Evolutionary conservation across 148 eudicot genomes (phyloP).

Genomic region (Silene conica): DNA sequence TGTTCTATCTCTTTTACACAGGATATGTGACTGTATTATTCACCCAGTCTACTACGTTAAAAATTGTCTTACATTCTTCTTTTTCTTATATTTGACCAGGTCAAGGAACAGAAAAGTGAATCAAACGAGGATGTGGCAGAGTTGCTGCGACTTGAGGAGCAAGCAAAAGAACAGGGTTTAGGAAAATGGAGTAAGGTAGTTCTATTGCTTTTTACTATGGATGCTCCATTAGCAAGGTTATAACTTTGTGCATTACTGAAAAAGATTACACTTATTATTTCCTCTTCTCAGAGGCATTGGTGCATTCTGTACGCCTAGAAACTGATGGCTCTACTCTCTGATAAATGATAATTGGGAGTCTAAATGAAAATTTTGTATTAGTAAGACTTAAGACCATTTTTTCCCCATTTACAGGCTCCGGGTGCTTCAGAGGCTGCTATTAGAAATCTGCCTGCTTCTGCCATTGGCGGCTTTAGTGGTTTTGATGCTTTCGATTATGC

Average conservation of each 20-base stretch:
- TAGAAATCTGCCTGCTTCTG: conserved; percentile 86
- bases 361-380: neutral
- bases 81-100: conserved; percentile 37
- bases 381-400: neutral
- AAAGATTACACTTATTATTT: neutral
- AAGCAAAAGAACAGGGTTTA: conserved; percentile 76
- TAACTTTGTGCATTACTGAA: neutral
- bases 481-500: conserved; percentile 59
- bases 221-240: neutral
- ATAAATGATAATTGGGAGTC: neutral
- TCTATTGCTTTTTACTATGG: neutral
- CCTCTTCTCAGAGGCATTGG: neutral
- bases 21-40: neutral
- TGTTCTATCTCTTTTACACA: neutral
- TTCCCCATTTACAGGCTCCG: conserved; percentile 40
- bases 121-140: conserved; percentile 58
- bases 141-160: conserved; percentile 60
- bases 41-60: neutral
- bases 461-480: conserved; percentile 64
- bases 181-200: conserved; percentile 93
- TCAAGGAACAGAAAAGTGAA: conserved; percentile 73
- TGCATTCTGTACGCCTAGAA: neutral
- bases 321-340: neutral
- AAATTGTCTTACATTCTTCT: neutral
- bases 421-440: conserved; percentile 87